Conservation (phyloP, 805 yeast species). For the Starmerella sp. region DNA sequence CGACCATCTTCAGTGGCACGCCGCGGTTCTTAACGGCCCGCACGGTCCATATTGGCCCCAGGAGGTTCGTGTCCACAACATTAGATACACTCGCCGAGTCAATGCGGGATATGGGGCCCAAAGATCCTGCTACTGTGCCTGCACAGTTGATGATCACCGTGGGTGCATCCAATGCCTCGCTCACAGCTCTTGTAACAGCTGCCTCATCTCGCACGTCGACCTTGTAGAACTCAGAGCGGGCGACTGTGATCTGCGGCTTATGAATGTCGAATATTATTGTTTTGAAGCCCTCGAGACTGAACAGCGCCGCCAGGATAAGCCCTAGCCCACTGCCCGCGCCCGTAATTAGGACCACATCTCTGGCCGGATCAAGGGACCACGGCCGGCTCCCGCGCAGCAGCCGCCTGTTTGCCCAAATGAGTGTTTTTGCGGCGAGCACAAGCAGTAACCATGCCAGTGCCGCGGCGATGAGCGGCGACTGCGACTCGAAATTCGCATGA, state of each 20-base stretch:
- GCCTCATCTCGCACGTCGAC: slow-evolving; percentile 15
- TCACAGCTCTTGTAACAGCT: slow-evolving; percentile 60
- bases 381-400: neutral
- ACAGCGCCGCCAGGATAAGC: slow-evolving; percentile 19
- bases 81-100: slow-evolving; percentile 36
- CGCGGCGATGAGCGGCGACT: neutral
- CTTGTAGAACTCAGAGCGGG: neutral
- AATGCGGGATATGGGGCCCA: slow-evolving; percentile 31
- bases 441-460: slow-evolving; percentile 4
- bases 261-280: slow-evolving; percentile 18
- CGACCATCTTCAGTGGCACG: slow-evolving; percentile 40
- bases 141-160: slow-evolving; percentile 80
- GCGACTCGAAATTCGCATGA: neutral
- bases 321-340: slow-evolving; percentile 26
- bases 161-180: slow-evolving; percentile 66
- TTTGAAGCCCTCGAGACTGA: slow-evolving; percentile 15
- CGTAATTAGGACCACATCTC: slow-evolving; percentile 19
- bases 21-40: slow-evolving; percentile 29
- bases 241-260: slow-evolving; percentile 12
- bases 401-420: slow-evolving; percentile 1
- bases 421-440: neutral
- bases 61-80: slow-evolving; percentile 47
- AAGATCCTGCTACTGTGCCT: slow-evolving; percentile 62
- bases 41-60: slow-evolving; percentile 54
- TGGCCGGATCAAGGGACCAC: slow-evolving; percentile 1